Evolutionary conservation across 441 rosid genomes (phyloP).

Genomic region (Pelargonium citronellum): DNA sequence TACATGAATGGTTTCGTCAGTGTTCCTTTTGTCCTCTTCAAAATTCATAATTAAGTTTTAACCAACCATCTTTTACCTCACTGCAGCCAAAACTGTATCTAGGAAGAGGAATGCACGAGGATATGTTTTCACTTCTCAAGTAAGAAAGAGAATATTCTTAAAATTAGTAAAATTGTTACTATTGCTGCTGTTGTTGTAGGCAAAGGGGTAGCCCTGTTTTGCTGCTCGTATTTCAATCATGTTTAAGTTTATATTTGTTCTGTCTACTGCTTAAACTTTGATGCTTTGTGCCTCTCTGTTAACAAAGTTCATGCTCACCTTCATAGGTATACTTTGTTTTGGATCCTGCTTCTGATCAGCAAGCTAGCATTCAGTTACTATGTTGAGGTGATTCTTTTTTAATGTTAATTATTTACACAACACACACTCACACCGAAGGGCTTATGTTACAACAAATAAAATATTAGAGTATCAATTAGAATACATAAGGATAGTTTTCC

Average conservation of each 20-base stretch:
- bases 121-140: constrained; percentile 75
- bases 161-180: not conserved
- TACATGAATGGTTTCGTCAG: not conserved
- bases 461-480: not conserved
- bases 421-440: too few relatives aligned
- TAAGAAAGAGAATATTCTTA: constrained; percentile 34
- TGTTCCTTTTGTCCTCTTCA: not conserved
- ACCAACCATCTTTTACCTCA: not conserved
- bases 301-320: constrained; percentile 20
- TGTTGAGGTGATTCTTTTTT: constrained; percentile 59
- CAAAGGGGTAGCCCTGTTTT: not conserved
- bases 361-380: constrained; percentile 97
- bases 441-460: too few relatives aligned
- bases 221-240: not conserved
- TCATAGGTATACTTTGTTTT: constrained; percentile 83
- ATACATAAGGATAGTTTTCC: not conserved
- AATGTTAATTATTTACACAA: constrained; percentile 12
- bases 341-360: constrained; percentile 83
- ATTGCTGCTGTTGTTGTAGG: not conserved
- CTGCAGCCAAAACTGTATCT: constrained; percentile 82
- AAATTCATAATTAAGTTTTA: constrained; percentile 9
- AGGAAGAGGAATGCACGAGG: constrained; percentile 99
- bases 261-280: not conserved
- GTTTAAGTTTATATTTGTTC: not conserved
- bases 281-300: constrained; percentile 17